Base-by-base conservation (phyloP, 148 eudicot species). In the Chenopodium album region DNA sequence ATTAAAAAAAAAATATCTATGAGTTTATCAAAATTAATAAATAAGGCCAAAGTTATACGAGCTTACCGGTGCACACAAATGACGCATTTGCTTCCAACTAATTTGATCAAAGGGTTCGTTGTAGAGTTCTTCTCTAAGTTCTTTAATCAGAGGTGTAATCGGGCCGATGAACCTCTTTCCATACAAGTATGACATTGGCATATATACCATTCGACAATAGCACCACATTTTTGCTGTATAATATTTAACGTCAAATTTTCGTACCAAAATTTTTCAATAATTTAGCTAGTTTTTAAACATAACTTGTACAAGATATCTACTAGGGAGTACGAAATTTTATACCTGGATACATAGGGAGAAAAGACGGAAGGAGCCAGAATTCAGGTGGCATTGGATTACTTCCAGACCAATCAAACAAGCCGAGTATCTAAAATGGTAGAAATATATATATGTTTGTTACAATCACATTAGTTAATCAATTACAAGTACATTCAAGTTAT, bases 311-410 rank as follows among this genome's bases (percentile, higher is more conserved):
- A 41, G 7, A 41, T 41, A 41, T 41, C 44, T 41, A 41, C 44
- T 41, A 41, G 44, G 44, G 7, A 41, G 0, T 41, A 41, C 7
- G 8, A 6, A 41, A 41, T 6, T 41, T 22, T 0, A 59, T 75
- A 87, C 89, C 87, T 74, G 88, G 89, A 77, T 87, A 84, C 34
- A 83, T 52, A 3, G 89, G 89, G 8, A 81, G 28, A 76, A 78
- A 77, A 75, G 82, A 37, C 71, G 88, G 89, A 13, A 83, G 81
- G 23, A 87, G 11, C 86, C 84, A 85, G n/a, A 85, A 81, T 66
- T 87, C 89, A 11, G 89, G 89, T 5, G 88, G 88, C 86, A 87
- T 81, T 2, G 87, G 89, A 32, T 83, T 83, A 79, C 87, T 64
- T 9, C 88, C 86, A 2, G 84, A 85, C 86, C 89, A 87, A 83